Base-by-base conservation (phyloP, 768 basidiomycete genomes). In the Pulveroboletus sp. region DNA sequence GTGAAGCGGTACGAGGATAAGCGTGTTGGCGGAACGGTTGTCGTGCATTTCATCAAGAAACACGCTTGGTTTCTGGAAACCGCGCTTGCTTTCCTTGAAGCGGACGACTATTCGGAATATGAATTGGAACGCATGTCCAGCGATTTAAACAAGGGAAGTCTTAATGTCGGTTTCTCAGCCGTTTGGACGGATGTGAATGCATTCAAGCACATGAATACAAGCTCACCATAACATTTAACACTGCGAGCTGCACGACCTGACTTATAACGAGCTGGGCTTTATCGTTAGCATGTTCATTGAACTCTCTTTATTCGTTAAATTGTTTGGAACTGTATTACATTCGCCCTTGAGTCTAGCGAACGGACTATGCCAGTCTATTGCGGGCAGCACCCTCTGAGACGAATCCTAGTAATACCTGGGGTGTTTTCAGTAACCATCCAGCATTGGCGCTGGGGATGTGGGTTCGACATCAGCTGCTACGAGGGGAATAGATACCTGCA, bases 31-130 rank as follows among this genome's bases (percentile, higher is more conserved):
- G 96, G 95, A 6, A 99, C 95, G 3, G 79, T 94, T 40, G 89
- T 93, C 18, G 93, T 99, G 45, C 95, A 99, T 71, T 97, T 91
- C 66, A 86, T 99, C 76, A 99, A 97, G 82, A 87, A 91, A 67
- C 83, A 90, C 56, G 87, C 89, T 72, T 99, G 95, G 95, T 97
- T 89, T 71, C 68, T 93, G 57, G 95, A 99, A 72, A 90, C 94
- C 6, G 90, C 92, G 10, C 71, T 93, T 10, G 93, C 92, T 15
- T 73, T 99, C 24, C 73, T 97, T 27, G 90, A 88, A 46, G 80
- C 83, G n/a, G 80, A 84, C 28, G 85, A 91, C 51, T 71, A 79
- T 50, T 83, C 82, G 9, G 82, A 86, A 49, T 57, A 55, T 26
- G 66, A 68, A 50, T 48, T 64, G 10, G 63, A 59, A 27, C 40